Percentiles rank a stretch among this genome's conserved stretches.
phyloP scores from a whole-genome alignment of 2,329 filamentous ascomycete genomes.

The Aspergillus sp. region DNA sequence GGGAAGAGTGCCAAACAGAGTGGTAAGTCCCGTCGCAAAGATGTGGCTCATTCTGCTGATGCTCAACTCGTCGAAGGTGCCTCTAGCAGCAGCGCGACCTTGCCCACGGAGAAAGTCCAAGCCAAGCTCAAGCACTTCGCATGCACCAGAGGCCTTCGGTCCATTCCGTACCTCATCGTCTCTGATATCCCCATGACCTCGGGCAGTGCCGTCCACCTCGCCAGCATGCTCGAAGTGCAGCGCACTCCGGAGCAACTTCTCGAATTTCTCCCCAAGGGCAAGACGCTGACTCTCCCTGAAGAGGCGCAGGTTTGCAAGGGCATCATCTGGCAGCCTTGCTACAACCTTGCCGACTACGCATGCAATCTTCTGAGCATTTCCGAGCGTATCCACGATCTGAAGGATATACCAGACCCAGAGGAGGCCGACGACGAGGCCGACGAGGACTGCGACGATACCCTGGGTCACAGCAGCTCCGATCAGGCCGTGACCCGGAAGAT shows the following conservation, averaged over 20 bases:
- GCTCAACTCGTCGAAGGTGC: slow-evolving; percentile 5
- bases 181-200: slow-evolving; percentile 24
- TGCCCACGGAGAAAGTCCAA: slow-evolving; percentile 5
- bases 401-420: slow-evolving; percentile 12
- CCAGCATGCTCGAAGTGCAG: slow-evolving; percentile 31
- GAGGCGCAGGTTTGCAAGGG: slow-evolving; percentile 18
- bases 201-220: slow-evolving; percentile 27
- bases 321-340: slow-evolving; percentile 30
- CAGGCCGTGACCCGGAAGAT: background rate
- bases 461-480: background rate
- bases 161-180: slow-evolving; percentile 35
- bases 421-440: slow-evolving; percentile 2
- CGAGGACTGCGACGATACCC: background rate
- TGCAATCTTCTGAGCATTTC: slow-evolving; percentile 23
- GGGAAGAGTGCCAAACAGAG: slow-evolving; percentile 14
- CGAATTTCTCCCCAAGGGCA: slow-evolving; percentile 29
- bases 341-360: slow-evolving; percentile 18
- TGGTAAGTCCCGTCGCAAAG: slow-evolving; percentile 5
- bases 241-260: slow-evolving; percentile 29
- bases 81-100: background rate
- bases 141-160: slow-evolving; percentile 34
- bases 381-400: slow-evolving; percentile 12
- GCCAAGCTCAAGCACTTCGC: slow-evolving; percentile 26
- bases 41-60: background rate
- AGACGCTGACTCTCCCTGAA: slow-evolving; percentile 22